A percentile compares a stretch with the other conserved stretches of the same genome.
Evolutionary conservation across 2,329 filamentous ascomycete species (phyloP).

Genomic region (Epichloe glyceriae): DNA sequence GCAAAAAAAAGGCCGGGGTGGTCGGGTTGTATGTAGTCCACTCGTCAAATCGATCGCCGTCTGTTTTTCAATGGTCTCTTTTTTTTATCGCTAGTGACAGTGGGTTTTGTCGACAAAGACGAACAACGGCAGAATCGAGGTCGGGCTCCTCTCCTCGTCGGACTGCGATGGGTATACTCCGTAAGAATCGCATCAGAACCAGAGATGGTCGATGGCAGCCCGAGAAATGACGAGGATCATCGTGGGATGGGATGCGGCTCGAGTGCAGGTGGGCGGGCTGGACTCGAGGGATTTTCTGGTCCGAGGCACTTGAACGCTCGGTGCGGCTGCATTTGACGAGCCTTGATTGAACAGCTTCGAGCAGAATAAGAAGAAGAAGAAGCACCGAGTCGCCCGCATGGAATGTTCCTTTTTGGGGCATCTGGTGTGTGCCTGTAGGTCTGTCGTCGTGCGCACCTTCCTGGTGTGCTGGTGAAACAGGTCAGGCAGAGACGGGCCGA

Average conservation of each 20-base stretch:
- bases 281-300: not conserved
- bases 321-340: not conserved
- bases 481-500: too few relatives aligned
- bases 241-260: not conserved
- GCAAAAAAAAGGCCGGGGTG: not conserved
- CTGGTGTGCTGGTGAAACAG: not conserved
- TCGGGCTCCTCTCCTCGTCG: conserved; percentile 1
- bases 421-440: not conserved
- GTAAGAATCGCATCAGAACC: not conserved
- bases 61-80: not conserved
- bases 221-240: conserved; percentile 2
- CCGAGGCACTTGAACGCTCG: not conserved
- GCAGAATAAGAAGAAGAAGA: not conserved
- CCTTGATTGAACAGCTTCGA: not conserved
- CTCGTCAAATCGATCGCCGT: not conserved
- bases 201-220: not conserved
- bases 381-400: not conserved
- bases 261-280: not conserved
- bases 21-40: not conserved
- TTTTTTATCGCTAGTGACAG: not conserved
- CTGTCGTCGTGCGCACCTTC: not conserved
- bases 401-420: not conserved
- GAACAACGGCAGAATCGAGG: not conserved
- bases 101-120: not conserved
- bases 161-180: not conserved